Conservation (phyloP, 345 rosid species). For the Melaleuca quinquenervia region DNA sequence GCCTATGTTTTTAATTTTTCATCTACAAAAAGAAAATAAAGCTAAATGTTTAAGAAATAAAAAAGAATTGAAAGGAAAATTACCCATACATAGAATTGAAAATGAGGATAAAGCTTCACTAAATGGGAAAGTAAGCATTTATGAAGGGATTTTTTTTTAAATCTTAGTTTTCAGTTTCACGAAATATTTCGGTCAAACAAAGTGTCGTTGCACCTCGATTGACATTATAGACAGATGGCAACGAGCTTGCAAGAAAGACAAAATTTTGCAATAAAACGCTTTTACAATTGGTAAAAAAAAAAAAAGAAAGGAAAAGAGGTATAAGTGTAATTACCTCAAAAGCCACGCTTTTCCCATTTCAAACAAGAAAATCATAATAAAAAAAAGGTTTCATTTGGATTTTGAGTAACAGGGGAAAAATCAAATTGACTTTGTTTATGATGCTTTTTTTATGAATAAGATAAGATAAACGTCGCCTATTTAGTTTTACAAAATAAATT, state of each 20-base stretch:
- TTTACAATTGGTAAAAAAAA: not conserved
- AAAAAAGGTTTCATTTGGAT: not conserved
- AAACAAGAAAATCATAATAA: not conserved
- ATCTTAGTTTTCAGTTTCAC: not conserved
- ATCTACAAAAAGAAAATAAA: not conserved
- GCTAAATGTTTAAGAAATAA: not conserved
- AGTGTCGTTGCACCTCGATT: not conserved
- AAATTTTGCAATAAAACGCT: not conserved
- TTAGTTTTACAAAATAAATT: no score
- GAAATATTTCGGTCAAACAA: not conserved
- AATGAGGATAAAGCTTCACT: not conserved
- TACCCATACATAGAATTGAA: not conserved
- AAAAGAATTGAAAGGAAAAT: not conserved
- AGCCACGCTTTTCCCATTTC: not conserved
- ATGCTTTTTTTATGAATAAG: not conserved
- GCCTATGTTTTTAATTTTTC: not conserved
- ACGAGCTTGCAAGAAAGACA: not conserved
- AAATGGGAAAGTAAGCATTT: not conserved
- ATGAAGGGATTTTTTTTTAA: not conserved
- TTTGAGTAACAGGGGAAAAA: not conserved
- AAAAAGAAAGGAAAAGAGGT: not conserved
- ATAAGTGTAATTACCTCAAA: not conserved
- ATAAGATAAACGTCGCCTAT: no score
- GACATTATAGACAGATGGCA: not conserved
- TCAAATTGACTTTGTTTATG: not conserved